phyloP scores from a whole-genome alignment of 164 flowering plant species.

The Nelumbo lutea region DNA sequence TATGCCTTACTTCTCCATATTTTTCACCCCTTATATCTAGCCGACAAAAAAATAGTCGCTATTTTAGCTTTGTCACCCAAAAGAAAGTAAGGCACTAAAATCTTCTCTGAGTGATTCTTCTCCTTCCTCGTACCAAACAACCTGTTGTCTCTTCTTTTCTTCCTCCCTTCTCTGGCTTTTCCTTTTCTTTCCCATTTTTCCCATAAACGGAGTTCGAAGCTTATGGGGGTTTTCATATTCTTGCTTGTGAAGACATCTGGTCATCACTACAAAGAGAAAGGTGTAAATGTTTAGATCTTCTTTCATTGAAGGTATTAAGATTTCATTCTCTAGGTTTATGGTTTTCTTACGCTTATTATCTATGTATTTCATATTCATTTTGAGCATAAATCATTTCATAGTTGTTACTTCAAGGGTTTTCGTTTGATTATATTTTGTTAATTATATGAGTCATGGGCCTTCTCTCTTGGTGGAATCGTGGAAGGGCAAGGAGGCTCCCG shows the following conservation, averaged over 20 bases:
- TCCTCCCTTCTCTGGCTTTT: no score
- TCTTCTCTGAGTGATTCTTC: no score
- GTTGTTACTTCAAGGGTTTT: background rate
- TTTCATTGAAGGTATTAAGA: conserved; percentile 82
- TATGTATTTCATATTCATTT: background rate
- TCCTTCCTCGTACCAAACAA: no score
- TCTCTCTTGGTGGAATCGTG: conserved; percentile 73
- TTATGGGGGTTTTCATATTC: conserved; percentile 2
- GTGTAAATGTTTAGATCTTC: conserved; percentile 93
- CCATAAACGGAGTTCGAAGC: background rate
- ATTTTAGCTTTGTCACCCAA: no score
- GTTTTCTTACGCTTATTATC: background rate
- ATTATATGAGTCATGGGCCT: conserved; percentile 43
- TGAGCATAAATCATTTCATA: background rate
- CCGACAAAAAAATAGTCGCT: no score
- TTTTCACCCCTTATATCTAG: no score
- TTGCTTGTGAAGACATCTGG: conserved; percentile 37
- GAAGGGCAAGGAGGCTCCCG: conserved; percentile 26
- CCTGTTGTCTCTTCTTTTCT: no score
- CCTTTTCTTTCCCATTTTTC: no score
- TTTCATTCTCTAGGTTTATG: conserved; percentile 9
- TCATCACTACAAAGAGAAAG: conserved; percentile 83
- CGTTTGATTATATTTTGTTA: background rate
- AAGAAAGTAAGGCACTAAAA: no score
- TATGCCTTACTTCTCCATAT: no score